Evolutionary conservation across 2,329 filamentous ascomycete species (phyloP), one percentile per base, ranked within the genome.

Genomic region (Cercospora nicotianae): DNA sequence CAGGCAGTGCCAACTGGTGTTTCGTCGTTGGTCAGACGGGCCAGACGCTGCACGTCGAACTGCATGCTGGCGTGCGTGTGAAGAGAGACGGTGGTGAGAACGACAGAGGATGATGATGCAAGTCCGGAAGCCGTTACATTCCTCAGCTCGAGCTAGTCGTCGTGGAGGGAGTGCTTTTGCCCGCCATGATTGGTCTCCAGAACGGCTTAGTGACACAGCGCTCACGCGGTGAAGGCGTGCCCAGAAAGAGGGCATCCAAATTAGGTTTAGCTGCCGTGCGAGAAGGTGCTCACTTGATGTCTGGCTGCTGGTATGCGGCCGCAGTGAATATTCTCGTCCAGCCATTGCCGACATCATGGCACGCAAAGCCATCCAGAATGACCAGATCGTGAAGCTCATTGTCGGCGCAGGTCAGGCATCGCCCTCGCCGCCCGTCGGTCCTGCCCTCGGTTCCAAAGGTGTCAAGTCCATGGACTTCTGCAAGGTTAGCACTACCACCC

Each of bases 391-490:
- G 79, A 99, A 98, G 84, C 87, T 99, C 80, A 96, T 99, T 74
- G 95, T 99, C 70, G 95, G 94, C 76, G 95, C 95, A 66, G 95
- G 95, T 28, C 93, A 97, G 81, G 95, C 95, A 68, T 94, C 90
- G 76, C 95, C 95, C 31, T 96, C 93, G 82, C 95, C 95, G 36
- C 95, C 95, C 4, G 94, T 99, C 76, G 95, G 95, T 85, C 95
- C 95, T 67, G 95, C 95, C 64, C 87, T 99, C 72, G 95, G 95
- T 83, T 94, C 90, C 80, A 98, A 97, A 85, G 95, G 95, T 85
- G 91, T 99, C 70, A 99, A 99, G 85, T 96, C 92, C 67, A 99
- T 99, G 90, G 95, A 99, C 82, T 99, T 98, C 80, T 98, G 95
- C 89, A 98, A 98, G 87, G 94, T 96, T 79, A 66, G 78, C 61